Base-by-base conservation (phyloP, 2,329 filamentous ascomycete species). In the Phialemoniopsis sp. region DNA sequence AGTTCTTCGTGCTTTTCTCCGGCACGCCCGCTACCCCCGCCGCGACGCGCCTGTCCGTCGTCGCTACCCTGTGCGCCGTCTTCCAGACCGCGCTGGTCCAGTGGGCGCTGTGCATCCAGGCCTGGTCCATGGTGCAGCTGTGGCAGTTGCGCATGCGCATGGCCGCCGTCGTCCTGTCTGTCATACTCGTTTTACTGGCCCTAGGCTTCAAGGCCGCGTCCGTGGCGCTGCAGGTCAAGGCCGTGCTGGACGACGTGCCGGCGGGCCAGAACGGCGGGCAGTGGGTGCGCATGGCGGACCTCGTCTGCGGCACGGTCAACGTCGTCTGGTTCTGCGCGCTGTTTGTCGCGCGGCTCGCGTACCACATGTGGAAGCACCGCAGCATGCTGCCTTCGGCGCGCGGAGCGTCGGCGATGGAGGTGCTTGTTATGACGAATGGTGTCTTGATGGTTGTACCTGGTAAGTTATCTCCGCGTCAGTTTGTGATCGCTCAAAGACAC, bases 1-100 rank as follows among this genome's bases (percentile, higher is more conserved):
- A 80, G 38, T 73, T 82, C 40, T 89, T 89, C 57, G 62, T 72
- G 16, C 62, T 71, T 46, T 76, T 80, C 53, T 58, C 74, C 3
- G 56, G 53, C 4, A 65, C 64, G 3, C 54, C 55, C 4, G 67
- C 87, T 14, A 60, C 67, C 1, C 29, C 21, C 1, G 32, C 18
- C 19, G 65, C 68, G 46, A 66, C 58, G 43, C 42, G 52, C 33
- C 48, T 51, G 34, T 67, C 60, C 44, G 56, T 67, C 4, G 59
- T 59, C 1, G 63, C 61, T 8, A 70, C 65, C 15, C 57, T 60
- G 15, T 53, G 73, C 38, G 64, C 63, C 5, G 49, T 73, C 21
- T 53, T 72, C 3, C 60, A 76, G 36, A 58, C 69, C 34, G 49
- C 72, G 7, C 53, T 70, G 15, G 58, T 76, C 28, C 63, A 75